A percentile compares a stretch with the other conserved stretches of the same genome.
phyloP scores from a whole-genome alignment of 139 green algal species.

The Nannochloris sp. region DNA sequence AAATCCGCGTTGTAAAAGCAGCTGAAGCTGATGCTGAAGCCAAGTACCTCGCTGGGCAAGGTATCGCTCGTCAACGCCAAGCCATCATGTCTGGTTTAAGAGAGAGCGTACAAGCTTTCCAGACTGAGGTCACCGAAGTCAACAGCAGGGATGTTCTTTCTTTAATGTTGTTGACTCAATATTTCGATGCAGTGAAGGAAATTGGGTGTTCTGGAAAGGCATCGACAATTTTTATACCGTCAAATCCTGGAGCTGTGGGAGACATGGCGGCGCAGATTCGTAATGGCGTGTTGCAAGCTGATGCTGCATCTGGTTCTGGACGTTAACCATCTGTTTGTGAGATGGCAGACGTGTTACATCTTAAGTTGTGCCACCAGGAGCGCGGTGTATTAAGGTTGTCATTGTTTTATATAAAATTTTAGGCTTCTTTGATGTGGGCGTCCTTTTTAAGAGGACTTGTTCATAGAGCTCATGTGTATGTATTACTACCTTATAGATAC shows the following conservation, averaged over 20 bases:
- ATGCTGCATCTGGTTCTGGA: no score
- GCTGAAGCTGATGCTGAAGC: constrained; percentile 91
- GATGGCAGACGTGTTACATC: no score
- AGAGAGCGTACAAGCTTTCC: constrained; percentile 79
- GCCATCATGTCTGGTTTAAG: constrained; percentile 88
- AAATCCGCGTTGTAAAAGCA: constrained; percentile 79
- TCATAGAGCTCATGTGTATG: no score
- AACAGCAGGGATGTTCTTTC: constrained; percentile 49
- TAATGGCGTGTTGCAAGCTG: constrained; percentile 39
- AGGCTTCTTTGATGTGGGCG: no score
- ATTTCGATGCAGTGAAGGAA: constrained; percentile 89
- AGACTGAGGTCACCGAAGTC: constrained; percentile 41
- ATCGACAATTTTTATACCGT: constrained; percentile 73
- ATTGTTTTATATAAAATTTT: no score
- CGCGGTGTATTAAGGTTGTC: no score
- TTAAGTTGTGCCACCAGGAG: no score
- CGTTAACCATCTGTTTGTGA: no score
- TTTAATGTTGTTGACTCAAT: constrained; percentile 85
- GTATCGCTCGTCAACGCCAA: constrained; percentile 66
- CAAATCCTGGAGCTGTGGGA: constrained; percentile 38
- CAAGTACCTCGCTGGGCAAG: constrained; percentile 83
- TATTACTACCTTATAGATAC: no score
- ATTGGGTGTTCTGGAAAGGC: constrained; percentile 36
- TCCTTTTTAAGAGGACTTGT: no score
- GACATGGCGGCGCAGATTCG: constrained; percentile 62